Percentiles rank a stretch among this genome's conserved stretches.
phyloP scores from a whole-genome alignment of 108 stramenopile genomes.

The Nannochloropsis granulata region DNA sequence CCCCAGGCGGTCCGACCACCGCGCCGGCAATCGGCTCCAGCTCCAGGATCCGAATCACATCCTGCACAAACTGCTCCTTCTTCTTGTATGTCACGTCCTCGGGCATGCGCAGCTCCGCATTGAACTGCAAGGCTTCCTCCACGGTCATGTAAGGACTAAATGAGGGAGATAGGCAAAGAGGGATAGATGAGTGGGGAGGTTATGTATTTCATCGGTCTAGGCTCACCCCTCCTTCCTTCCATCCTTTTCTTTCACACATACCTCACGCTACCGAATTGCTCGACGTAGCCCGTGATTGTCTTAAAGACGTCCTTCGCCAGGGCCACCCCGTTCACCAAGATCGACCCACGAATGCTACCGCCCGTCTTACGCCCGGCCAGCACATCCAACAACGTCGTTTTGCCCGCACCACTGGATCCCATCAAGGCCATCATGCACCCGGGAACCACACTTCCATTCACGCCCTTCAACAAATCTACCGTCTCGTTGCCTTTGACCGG shows the following conservation, averaged over 20 bases:
- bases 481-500: background rate
- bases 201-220: background rate
- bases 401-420: conserved; percentile 34
- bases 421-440: conserved; percentile 36
- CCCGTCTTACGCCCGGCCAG: conserved; percentile 43
- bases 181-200: background rate
- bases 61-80: conserved; percentile 42
- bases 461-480: conserved; percentile 27
- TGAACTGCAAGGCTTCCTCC: conserved; percentile 62
- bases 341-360: conserved; percentile 57
- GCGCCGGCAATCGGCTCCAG: conserved; percentile 41
- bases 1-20: conserved; percentile 43
- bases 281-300: conserved; percentile 4
- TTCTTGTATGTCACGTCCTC: background rate
- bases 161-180: background rate
- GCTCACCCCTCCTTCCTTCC: background rate
- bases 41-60: conserved; percentile 53
- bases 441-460: conserved; percentile 14
- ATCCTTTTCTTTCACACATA: background rate
- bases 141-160: conserved; percentile 42
- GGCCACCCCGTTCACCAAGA: conserved; percentile 58
- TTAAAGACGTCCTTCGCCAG: conserved; percentile 37
- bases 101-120: conserved; percentile 57
- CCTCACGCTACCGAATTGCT: conserved; percentile 12
- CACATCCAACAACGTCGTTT: conserved; percentile 36